phyloP scores from a whole-genome alignment of 129 eudicot genomes.

The Flaveria trinervia region DNA sequence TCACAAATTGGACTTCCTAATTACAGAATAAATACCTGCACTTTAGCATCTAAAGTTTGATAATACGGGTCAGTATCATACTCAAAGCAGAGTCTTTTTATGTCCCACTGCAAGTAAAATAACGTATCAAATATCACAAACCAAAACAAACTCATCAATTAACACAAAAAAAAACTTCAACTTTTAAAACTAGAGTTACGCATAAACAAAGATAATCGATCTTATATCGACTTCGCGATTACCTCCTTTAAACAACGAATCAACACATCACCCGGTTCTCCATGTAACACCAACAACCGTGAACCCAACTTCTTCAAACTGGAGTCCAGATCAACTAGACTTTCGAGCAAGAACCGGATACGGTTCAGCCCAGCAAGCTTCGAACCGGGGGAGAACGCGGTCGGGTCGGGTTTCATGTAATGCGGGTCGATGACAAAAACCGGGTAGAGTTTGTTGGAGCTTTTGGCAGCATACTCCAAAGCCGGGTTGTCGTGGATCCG shows the following conservation, averaged over 20 bases:
- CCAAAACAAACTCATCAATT: background rate
- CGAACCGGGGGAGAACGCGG: slow-evolving; percentile 68
- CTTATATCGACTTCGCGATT: background rate
- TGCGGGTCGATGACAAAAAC: slow-evolving; percentile 87
- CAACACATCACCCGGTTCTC: slow-evolving; percentile 67
- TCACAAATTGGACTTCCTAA: background rate
- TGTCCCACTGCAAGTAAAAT: slow-evolving; percentile 65
- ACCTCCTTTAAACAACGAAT: slow-evolving; percentile 75
- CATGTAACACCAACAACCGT: slow-evolving; percentile 75
- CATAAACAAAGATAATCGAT: background rate
- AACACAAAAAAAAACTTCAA: background rate
- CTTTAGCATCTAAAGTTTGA: slow-evolving; percentile 76
- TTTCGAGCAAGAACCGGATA: slow-evolving; percentile 72
- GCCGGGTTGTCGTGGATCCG: slow-evolving; percentile 94
- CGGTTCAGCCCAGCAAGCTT: slow-evolving; percentile 72
- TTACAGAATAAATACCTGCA: slow-evolving; percentile 41
- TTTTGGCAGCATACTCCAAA: slow-evolving; percentile 58
- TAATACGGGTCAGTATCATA: slow-evolving; percentile 85
- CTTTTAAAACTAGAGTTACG: background rate
- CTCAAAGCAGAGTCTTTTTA: slow-evolving; percentile 76
- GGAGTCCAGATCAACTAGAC: slow-evolving; percentile 60
- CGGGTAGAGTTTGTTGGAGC: slow-evolving; percentile 55
- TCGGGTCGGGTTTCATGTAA: slow-evolving; percentile 84
- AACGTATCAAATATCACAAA: slow-evolving; percentile 7
- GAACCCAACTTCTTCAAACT: slow-evolving; percentile 60